A percentile compares a stretch with the other conserved stretches of the same genome.
These are phyloP conservation scores for Camellia oleifera DNA, from an alignment of 179 eudicot genomes.

Conservation along the genomic window DNA sequence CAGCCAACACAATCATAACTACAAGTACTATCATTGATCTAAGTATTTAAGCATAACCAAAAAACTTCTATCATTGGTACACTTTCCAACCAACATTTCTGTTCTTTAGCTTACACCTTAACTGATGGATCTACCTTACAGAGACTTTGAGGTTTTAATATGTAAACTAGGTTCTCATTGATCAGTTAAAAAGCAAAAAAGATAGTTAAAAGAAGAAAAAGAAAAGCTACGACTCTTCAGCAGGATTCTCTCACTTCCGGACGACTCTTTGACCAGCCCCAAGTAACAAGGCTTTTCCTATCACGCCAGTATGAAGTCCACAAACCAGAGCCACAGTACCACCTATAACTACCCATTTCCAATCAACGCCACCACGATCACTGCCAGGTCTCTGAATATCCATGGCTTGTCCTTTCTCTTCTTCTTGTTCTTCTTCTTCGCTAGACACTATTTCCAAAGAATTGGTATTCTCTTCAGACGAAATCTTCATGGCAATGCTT, in stretches of 20 bases:
- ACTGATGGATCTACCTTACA: background rate
- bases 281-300: slow-evolving; percentile 64
- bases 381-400: slow-evolving; percentile 15
- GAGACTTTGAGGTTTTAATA: background rate
- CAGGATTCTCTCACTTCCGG: slow-evolving; percentile 26
- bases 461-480: slow-evolving; percentile 30
- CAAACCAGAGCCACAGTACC: slow-evolving; percentile 76
- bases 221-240: background rate
- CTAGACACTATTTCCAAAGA: slow-evolving; percentile 20
- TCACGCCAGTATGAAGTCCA: slow-evolving; percentile 67
- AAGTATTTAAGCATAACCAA: too few relatives aligned
- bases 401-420: slow-evolving; percentile 23
- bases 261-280: slow-evolving; percentile 68
- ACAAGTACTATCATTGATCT: too few relatives aligned
- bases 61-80: too few relatives aligned
- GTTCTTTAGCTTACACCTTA: background rate
- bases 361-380: slow-evolving; percentile 49
- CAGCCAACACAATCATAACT: too few relatives aligned
- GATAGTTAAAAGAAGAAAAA: background rate
- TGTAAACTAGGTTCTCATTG: background rate
- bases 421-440: slow-evolving; percentile 21
- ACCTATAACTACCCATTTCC: slow-evolving; percentile 78
- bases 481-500: slow-evolving; percentile 55
- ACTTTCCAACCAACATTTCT: too few relatives aligned
- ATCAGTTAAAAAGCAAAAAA: background rate